phyloP scores from a whole-genome alignment of 805 yeast species.

The Saccharomyces mikatae region DNA sequence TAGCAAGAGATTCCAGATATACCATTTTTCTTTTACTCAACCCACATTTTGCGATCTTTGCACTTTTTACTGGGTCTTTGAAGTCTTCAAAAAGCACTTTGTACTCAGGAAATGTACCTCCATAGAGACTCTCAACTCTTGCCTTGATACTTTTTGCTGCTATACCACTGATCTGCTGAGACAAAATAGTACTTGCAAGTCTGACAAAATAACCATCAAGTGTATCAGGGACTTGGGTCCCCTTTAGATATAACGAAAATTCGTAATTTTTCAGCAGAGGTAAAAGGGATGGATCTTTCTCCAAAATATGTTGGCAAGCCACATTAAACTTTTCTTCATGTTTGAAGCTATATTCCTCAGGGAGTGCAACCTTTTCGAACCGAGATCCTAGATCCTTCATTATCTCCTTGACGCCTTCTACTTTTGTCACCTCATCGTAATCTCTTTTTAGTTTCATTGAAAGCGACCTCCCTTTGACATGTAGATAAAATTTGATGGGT shows the following conservation, averaged over 20 bases:
- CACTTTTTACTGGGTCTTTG: slow-evolving; percentile 26
- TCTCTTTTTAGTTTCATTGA: not conserved
- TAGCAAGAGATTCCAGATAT: slow-evolving; percentile 50
- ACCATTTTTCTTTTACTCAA: slow-evolving; percentile 59
- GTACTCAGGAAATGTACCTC: slow-evolving; percentile 45
- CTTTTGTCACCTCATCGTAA: not conserved
- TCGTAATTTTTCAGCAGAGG: slow-evolving; percentile 19
- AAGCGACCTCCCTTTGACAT: not conserved
- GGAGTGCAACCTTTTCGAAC: slow-evolving; percentile 6
- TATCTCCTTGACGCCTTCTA: not conserved
- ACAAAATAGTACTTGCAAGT: slow-evolving; percentile 44
- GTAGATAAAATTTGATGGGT: not conserved
- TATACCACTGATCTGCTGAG: slow-evolving; percentile 72
- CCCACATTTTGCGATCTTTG: slow-evolving; percentile 55
- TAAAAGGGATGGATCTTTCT: slow-evolving; percentile 34
- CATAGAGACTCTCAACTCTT: slow-evolving; percentile 37
- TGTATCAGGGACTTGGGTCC: slow-evolving; percentile 7
- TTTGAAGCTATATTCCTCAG: slow-evolving; percentile 16
- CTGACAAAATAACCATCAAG: slow-evolving; percentile 34
- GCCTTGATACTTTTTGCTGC: slow-evolving; percentile 64
- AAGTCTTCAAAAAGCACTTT: slow-evolving; percentile 33
- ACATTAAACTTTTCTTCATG: slow-evolving; percentile 30
- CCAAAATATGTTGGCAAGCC: slow-evolving; percentile 31
- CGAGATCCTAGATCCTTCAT: not conserved
- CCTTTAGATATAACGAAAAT: slow-evolving; percentile 25